These are phyloP conservation scores for Suillus fuscotomentosus DNA, from an alignment of 768 basidiomycete species.

Conservation along the genomic window DNA sequence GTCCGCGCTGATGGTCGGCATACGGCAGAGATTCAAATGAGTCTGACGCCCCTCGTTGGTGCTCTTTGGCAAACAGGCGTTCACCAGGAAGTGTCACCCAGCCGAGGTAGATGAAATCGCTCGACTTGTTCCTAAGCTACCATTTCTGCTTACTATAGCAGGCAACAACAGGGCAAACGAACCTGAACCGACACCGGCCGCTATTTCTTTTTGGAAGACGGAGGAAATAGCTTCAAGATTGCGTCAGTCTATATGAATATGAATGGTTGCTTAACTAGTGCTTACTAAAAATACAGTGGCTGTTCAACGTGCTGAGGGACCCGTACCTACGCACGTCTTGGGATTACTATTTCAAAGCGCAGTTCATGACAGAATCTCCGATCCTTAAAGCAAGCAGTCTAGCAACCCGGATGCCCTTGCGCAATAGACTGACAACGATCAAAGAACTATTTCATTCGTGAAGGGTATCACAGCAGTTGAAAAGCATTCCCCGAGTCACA, in stretches of 20 bases:
- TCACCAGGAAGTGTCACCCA: not conserved
- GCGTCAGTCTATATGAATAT: not conserved
- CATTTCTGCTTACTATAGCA: not conserved
- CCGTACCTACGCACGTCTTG: not conserved
- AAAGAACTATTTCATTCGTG: not conserved
- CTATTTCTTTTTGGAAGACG: not conserved
- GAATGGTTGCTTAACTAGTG: no score
- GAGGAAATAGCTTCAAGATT: not conserved
- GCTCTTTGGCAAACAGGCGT: not conserved
- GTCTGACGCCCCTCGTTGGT: not conserved
- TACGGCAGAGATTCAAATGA: not conserved
- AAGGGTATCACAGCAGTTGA: not conserved
- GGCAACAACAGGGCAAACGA: not conserved
- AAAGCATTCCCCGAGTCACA: not conserved
- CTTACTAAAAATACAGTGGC: not conserved
- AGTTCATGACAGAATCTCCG: not conserved
- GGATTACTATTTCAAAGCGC: not conserved
- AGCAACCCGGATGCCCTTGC: not conserved
- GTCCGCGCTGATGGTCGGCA: not conserved
- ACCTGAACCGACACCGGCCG: not conserved
- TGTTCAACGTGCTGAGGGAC: not conserved
- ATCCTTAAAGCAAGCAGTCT: not conserved
- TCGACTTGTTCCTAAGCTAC: not conserved
- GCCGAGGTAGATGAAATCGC: not conserved
- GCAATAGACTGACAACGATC: not conserved